Percentiles rank a stretch among this genome's conserved stretches.
phyloP scores from a whole-genome alignment of 495 filamentous ascomycete species.

The Tetracladium setigerum region DNA sequence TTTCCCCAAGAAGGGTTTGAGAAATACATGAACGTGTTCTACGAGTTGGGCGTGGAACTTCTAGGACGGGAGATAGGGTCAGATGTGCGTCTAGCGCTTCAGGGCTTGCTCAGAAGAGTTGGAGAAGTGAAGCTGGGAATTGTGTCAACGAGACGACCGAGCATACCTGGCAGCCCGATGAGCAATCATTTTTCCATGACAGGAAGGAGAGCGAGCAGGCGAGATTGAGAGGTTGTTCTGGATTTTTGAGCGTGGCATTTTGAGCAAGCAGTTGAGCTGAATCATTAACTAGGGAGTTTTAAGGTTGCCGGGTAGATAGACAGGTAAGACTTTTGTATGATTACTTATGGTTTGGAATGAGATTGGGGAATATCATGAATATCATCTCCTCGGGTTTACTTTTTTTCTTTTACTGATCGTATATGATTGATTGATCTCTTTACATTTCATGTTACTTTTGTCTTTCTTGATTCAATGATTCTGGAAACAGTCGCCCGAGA shows the following conservation, averaged over 20 bases:
- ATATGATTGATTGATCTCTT: too few relatives aligned
- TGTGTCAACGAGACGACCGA: slow-evolving; percentile 13
- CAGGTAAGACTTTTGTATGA: too few relatives aligned
- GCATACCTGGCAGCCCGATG: slow-evolving; percentile 32
- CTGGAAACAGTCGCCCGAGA: too few relatives aligned
- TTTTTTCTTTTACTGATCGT: too few relatives aligned
- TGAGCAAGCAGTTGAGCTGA: too few relatives aligned
- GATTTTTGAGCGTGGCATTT: slow-evolving; percentile 15
- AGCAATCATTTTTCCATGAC: slow-evolving; percentile 22
- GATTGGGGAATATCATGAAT: too few relatives aligned
- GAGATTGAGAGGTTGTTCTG: slow-evolving; percentile 3
- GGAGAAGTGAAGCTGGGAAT: slow-evolving; percentile 77
- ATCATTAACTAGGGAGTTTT: too few relatives aligned
- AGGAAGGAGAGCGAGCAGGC: slow-evolving; percentile 13
- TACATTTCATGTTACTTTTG: too few relatives aligned
- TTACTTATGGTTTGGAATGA: too few relatives aligned
- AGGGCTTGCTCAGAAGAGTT: slow-evolving; percentile 67
- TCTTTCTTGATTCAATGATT: too few relatives aligned
- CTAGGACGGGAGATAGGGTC: slow-evolving; percentile 69
- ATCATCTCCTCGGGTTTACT: too few relatives aligned
- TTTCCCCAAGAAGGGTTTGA: slow-evolving; percentile 81
- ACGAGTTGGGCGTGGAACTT: slow-evolving; percentile 78
- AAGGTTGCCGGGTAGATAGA: too few relatives aligned
- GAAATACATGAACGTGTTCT: slow-evolving; percentile 73
- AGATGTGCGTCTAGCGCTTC: slow-evolving; percentile 70